phyloP scores from a whole-genome alignment of 352 stramenopile species.

The Phytopythium litorale region DNA sequence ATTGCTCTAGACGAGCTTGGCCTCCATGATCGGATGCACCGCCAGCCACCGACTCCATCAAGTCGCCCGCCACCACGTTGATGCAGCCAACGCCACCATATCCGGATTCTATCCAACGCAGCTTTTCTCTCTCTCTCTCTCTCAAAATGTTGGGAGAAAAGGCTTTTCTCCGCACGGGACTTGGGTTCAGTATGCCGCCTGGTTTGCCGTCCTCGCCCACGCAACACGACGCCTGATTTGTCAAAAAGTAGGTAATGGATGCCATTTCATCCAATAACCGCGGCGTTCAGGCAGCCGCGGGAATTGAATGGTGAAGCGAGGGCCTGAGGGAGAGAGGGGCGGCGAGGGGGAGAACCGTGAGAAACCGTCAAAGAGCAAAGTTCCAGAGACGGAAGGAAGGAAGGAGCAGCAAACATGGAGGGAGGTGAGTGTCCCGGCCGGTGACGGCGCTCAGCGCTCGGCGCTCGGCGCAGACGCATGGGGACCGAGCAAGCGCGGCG shows the following conservation, averaged over 20 bases:
- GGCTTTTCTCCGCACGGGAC: no score
- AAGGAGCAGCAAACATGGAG: constrained; percentile 21
- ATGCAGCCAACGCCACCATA: no score
- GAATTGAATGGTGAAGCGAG: constrained; percentile 14
- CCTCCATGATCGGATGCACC: no score
- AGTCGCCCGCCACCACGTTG: no score
- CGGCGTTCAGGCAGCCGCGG: background rate
- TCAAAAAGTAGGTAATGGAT: constrained; percentile 1
- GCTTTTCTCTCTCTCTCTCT: no score
- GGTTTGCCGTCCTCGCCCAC: background rate
- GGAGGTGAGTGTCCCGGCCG: constrained; percentile 17
- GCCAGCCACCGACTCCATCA: no score
- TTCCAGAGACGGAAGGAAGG: constrained; percentile 12
- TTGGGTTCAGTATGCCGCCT: constrained; percentile 1
- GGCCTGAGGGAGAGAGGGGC: background rate
- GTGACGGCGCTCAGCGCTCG: background rate
- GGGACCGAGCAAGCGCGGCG: background rate
- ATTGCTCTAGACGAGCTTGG: no score
- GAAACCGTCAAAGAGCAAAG: constrained; percentile 12
- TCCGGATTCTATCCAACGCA: no score
- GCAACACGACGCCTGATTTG: background rate
- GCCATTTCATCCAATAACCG: constrained; percentile 6
- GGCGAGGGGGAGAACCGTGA: background rate
- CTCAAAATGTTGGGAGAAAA: no score
- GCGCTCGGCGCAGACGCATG: background rate